These are phyloP conservation scores for Dryadomyces quercivorus DNA, from an alignment of 2,329 filamentous ascomycete species.

Conservation along the genomic window DNA sequence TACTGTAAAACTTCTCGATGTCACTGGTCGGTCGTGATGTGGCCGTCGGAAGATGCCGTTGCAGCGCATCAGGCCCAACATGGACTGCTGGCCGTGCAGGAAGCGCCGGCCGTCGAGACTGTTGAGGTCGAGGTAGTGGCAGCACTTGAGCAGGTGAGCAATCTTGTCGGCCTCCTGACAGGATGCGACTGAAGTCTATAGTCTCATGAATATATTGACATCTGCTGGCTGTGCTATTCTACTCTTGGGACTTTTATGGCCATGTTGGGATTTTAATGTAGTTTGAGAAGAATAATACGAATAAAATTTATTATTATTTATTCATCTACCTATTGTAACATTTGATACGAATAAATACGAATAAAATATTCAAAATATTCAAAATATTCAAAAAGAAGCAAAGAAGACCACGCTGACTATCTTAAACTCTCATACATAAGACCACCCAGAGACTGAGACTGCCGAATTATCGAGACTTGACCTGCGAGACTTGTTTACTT, in stretches of 20 bases:
- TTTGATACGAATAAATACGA: too few relatives aligned
- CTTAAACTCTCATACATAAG: too few relatives aligned
- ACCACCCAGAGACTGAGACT: too few relatives aligned
- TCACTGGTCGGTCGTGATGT: constrained; percentile 40
- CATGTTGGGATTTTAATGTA: too few relatives aligned
- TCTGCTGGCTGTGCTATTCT: constrained; percentile 35
- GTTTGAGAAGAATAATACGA: too few relatives aligned
- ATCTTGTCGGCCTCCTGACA: constrained; percentile 42
- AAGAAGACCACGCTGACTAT: neutral
- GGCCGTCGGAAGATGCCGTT: constrained; percentile 40
- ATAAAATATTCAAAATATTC: too few relatives aligned
- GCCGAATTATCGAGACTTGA: too few relatives aligned
- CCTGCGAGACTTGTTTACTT: neutral
- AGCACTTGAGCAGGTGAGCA: constrained; percentile 35
- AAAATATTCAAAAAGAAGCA: neutral
- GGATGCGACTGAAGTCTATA: constrained; percentile 36
- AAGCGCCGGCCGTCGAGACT: constrained; percentile 40
- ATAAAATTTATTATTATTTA: too few relatives aligned
- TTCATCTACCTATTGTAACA: too few relatives aligned
- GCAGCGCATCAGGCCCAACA: constrained; percentile 40
- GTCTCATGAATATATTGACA: constrained; percentile 39
- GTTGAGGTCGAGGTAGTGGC: constrained; percentile 40
- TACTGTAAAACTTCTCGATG: constrained; percentile 42
- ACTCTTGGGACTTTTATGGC: constrained; percentile 21
- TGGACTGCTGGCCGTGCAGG: constrained; percentile 38